Percentiles rank a stretch among this genome's conserved stretches.
These are phyloP conservation scores for Puccinia coronata DNA, from an alignment of 1,284 basidiomycete species.

Conservation along the genomic window DNA sequence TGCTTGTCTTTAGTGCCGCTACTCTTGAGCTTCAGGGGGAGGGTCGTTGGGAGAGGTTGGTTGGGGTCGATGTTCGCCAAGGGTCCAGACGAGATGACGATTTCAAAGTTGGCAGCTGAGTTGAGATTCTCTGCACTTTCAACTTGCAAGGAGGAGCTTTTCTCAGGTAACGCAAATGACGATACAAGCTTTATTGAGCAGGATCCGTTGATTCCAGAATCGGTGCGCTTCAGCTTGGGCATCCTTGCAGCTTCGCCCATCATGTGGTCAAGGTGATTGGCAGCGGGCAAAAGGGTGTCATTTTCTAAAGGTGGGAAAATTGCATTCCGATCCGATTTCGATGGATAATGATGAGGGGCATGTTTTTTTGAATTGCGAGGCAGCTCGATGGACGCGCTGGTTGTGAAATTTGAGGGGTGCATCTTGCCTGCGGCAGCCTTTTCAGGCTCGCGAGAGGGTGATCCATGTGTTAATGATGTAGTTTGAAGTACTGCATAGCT, in stretches of 20 bases:
- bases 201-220: not conserved
- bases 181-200: not conserved
- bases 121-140: not conserved
- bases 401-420: not conserved
- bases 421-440: not conserved
- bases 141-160: not conserved
- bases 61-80: not conserved
- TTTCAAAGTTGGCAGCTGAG: slow-evolving; percentile 1
- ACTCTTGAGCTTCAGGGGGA: not conserved
- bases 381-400: not conserved
- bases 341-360: not conserved
- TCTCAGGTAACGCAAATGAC: not conserved
- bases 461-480: not conserved
- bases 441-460: not conserved
- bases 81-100: not conserved
- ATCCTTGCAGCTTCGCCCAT: not conserved
- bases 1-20: not conserved
- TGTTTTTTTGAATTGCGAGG: too few species aligned
- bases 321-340: not conserved
- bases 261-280: not conserved
- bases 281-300: not conserved
- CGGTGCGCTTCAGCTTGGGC: not conserved
- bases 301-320: not conserved
- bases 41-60: not conserved
- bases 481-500: too few species aligned